Conservation (phyloP, 306 rosid genomes). For the Cicer pinnatifidum region DNA sequence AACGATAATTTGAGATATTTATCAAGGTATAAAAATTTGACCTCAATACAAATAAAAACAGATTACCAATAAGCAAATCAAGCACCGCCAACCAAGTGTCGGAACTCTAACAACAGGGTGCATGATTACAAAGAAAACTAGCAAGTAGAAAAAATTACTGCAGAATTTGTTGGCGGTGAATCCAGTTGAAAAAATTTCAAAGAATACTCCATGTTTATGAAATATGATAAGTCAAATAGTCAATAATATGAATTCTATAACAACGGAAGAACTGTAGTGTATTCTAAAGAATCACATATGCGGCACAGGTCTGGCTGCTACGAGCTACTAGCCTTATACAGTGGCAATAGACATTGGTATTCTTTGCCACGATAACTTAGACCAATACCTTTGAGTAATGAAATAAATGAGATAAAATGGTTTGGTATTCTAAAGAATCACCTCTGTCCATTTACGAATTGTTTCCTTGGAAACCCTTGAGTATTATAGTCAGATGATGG, state of each 20-base stretch:
- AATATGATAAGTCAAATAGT: background rate
- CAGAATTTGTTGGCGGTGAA: too few species aligned
- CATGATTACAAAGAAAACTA: background rate
- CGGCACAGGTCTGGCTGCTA: background rate
- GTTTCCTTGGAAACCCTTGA: conserved; percentile 63
- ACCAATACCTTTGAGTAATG: background rate
- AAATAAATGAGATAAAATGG: background rate
- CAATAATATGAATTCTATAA: background rate
- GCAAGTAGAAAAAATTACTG: too few species aligned
- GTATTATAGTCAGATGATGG: conserved; percentile 77
- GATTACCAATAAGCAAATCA: background rate
- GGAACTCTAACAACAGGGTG: conserved; percentile 17
- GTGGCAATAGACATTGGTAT: background rate
- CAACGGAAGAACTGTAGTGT: conserved; percentile 3
- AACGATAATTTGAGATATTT: conserved; percentile 9
- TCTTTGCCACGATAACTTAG: conserved; percentile 9
- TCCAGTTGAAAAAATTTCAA: background rate
- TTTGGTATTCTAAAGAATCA: conserved; percentile 19
- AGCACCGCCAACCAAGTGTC: conserved; percentile 3
- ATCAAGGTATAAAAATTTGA: background rate
- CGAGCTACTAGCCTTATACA: background rate
- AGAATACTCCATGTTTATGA: background rate
- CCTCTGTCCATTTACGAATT: conserved; percentile 81
- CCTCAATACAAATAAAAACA: background rate
- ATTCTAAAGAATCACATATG: background rate